Evolutionary conservation across 2,329 filamentous ascomycete genomes (phyloP).

Genomic region (Elsinoe ampelina): DNA sequence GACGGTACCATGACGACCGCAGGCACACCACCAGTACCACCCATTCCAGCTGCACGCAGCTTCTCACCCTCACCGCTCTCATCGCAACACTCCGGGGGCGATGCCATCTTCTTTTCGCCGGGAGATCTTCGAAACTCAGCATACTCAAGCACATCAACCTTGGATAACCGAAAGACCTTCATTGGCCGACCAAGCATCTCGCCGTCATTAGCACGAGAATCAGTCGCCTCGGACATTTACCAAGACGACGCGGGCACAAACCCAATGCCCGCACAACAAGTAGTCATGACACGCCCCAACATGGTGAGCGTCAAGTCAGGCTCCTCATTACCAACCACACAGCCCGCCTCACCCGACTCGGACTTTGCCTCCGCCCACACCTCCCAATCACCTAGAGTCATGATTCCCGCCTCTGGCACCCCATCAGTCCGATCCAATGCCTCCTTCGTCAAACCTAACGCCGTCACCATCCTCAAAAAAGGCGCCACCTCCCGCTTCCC

Average conservation of each 20-base stretch:
- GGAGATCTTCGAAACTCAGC: slow-evolving; percentile 84
- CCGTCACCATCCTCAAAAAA: slow-evolving; percentile 36
- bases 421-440: slow-evolving; percentile 31
- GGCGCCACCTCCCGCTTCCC: slow-evolving; percentile 23
- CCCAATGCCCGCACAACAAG: slow-evolving; percentile 70
- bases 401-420: slow-evolving; percentile 33
- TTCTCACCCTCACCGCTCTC: slow-evolving; percentile 45
- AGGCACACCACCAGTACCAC: slow-evolving; percentile 68
- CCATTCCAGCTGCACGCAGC: slow-evolving; percentile 57
- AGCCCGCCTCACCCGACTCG: slow-evolving; percentile 45
- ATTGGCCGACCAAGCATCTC: slow-evolving; percentile 40
- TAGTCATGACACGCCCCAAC: slow-evolving; percentile 78
- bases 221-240: slow-evolving; percentile 86
- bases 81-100: slow-evolving; percentile 43
- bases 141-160: slow-evolving; percentile 63
- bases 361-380: slow-evolving; percentile 15
- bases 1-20: slow-evolving; percentile 51
- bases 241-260: slow-evolving; percentile 81
- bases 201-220: slow-evolving; percentile 40
- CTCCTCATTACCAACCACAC: slow-evolving; percentile 23
- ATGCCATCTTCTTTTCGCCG: slow-evolving; percentile 89
- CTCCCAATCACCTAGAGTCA: slow-evolving; percentile 23
- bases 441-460: slow-evolving; percentile 35
- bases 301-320: slow-evolving; percentile 82
- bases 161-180: slow-evolving; percentile 35